phyloP scores from a whole-genome alignment of 768 basidiomycete genomes.

The Pleurotus djamor region DNA sequence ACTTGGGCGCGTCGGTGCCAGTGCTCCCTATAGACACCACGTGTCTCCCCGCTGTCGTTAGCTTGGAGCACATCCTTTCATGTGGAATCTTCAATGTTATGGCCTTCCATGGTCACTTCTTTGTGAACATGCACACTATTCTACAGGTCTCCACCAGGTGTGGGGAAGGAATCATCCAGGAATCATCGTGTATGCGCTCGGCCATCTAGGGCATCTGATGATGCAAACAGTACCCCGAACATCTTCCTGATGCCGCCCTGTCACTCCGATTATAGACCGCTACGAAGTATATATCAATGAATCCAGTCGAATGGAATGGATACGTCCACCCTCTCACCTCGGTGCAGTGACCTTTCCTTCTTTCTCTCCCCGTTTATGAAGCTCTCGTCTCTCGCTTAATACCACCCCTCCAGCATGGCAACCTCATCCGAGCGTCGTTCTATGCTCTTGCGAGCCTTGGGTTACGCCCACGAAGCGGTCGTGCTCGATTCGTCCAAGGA shows the following conservation, averaged over 20 bases:
- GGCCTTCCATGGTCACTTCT: not conserved
- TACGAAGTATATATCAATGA: too few species aligned
- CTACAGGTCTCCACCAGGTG: not conserved
- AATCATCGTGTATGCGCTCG: not conserved
- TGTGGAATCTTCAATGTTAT: slow-evolving; percentile 1
- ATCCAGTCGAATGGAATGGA: too few species aligned
- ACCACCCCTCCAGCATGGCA: not conserved
- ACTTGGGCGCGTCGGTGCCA: not conserved
- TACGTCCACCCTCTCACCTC: too few species aligned
- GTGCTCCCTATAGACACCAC: not conserved
- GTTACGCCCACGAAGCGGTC: slow-evolving; percentile 5
- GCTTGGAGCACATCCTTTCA: not conserved
- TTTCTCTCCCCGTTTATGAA: too few species aligned
- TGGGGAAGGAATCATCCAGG: not conserved
- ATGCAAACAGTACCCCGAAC: too few species aligned
- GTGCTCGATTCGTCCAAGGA: slow-evolving; percentile 1
- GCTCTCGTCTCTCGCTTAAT: too few species aligned
- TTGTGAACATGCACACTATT: not conserved
- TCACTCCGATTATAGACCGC: too few species aligned
- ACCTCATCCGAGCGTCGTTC: not conserved
- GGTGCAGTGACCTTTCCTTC: too few species aligned
- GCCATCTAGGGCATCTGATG: too few species aligned
- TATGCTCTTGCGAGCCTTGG: slow-evolving; percentile 4
- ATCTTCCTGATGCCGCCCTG: too few species aligned
- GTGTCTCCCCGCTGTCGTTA: not conserved